phyloP scores from a whole-genome alignment of 805 yeast species.

The Myxozyma monticola region DNA sequence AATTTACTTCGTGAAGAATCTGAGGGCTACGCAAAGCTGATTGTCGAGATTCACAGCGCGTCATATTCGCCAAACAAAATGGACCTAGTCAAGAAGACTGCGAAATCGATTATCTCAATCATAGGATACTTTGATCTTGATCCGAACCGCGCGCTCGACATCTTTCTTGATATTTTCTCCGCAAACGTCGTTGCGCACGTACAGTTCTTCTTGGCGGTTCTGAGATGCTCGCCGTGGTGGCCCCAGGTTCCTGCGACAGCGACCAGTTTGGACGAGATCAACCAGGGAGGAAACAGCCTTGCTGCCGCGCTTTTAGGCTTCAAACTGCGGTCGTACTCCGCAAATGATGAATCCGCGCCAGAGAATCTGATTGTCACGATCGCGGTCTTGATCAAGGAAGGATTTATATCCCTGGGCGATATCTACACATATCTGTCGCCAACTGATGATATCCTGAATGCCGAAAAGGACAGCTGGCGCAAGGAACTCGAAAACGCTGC shows the following conservation, averaged over 20 bases:
- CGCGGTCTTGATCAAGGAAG: slow-evolving; percentile 63
- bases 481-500: slow-evolving; percentile 56
- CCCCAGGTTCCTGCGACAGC: slow-evolving; percentile 40
- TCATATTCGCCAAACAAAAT: slow-evolving; percentile 35
- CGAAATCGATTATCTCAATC: slow-evolving; percentile 52
- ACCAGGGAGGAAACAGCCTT: slow-evolving; percentile 54
- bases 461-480: slow-evolving; percentile 48
- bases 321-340: slow-evolving; percentile 40
- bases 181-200: slow-evolving; percentile 47
- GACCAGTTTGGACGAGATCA: not conserved
- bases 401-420: slow-evolving; percentile 62
- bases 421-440: slow-evolving; percentile 62
- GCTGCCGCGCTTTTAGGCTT: slow-evolving; percentile 58
- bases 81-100: slow-evolving; percentile 38
- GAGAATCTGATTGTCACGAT: slow-evolving; percentile 49
- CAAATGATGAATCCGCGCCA: slow-evolving; percentile 41
- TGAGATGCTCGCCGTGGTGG: slow-evolving; percentile 68
- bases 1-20: slow-evolving; percentile 71
- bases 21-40: slow-evolving; percentile 72
- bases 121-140: slow-evolving; percentile 79
- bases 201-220: slow-evolving; percentile 50
- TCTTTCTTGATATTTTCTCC: slow-evolving; percentile 56
- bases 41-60: slow-evolving; percentile 29
- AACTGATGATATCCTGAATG: slow-evolving; percentile 47
- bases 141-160: slow-evolving; percentile 65